A percentile compares a stretch with the other conserved stretches of the same genome.
Conservation (phyloP, 208 protist genomes). For the Crithidia acanthocephali region DNA sequence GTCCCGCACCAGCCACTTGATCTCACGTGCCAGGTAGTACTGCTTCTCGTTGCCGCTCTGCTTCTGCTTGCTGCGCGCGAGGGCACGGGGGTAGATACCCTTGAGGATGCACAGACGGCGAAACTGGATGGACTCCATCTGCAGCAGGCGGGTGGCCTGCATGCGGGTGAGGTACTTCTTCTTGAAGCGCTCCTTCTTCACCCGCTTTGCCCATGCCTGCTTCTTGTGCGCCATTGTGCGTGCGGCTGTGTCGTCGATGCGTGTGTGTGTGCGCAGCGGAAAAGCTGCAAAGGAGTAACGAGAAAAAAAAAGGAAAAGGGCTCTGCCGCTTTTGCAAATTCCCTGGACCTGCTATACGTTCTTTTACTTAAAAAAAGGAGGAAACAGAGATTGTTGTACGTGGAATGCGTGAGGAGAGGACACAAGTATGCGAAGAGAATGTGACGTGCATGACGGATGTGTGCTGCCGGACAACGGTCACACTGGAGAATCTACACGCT, state of each 20-base stretch:
- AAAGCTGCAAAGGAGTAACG: neutral
- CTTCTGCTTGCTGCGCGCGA: slow-evolving; percentile 95
- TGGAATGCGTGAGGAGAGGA: too few relatives aligned
- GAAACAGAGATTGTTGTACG: neutral
- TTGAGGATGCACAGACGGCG: slow-evolving; percentile 98
- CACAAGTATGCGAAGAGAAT: too few relatives aligned
- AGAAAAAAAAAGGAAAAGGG: slow-evolving; percentile 1
- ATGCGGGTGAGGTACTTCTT: slow-evolving; percentile 95
- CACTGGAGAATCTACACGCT: too few relatives aligned
- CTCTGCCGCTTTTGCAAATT: neutral
- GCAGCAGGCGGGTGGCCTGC: slow-evolving; percentile 93
- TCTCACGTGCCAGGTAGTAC: slow-evolving; percentile 99
- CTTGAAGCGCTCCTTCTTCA: slow-evolving; percentile 91
- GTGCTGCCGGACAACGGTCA: too few relatives aligned
- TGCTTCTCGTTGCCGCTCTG: slow-evolving; percentile 95
- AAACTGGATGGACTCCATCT: slow-evolving; percentile 94
- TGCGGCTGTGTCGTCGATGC: neutral
- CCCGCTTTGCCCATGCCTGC: slow-evolving; percentile 89
- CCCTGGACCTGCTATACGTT: too few relatives aligned
- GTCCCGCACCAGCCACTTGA: slow-evolving; percentile 97
- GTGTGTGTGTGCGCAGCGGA: slow-evolving; percentile 2
- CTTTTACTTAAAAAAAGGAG: too few relatives aligned
- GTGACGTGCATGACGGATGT: too few relatives aligned
- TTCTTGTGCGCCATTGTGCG: slow-evolving; percentile 75
- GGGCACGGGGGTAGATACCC: slow-evolving; percentile 98